Evolutionary conservation across 108 stramenopile species (phyloP), one percentile per base, ranked within the genome.

Genomic region (Nannochloropsis gaditana): DNA sequence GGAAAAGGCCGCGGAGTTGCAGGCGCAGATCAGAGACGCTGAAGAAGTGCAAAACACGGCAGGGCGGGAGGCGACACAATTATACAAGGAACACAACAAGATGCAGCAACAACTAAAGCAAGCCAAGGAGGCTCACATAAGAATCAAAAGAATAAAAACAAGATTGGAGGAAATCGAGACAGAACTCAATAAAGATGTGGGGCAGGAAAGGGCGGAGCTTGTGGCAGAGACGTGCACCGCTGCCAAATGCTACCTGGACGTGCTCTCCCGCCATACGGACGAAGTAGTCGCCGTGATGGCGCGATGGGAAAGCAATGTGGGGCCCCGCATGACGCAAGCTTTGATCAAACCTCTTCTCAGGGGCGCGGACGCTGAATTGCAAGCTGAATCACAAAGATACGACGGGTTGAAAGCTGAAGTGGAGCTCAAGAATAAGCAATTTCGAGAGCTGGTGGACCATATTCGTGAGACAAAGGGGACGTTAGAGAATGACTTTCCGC

Each of bases 1-100:
- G 19, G 84, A 85, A 21, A 83, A 80, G 41, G 90, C 88, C n/a
- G 84, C 86, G 11, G 42, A 83, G 44, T 87, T 92, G 43, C 80
- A 89, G 9, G 92, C 93, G 11, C 88, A 84, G 42, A 81, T 92
- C 15, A 87, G 90, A 44, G 84, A 86, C 44, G 81, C 80, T 21
- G 44, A 90, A 43, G 84, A 80, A 1, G 88, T 92, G 50, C 21
- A 73, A n/a, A 73, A 73, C 6, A 73, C 59, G 59, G 59, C 59
- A 73, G 59, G 59, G 59, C 15, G 59, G 59, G 59, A 73, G 59
- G 59, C 59, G 59, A 73, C 59, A 19, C 11, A 81, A 31, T 42
- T 81, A 31, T 19, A 87, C n/a, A 84, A 87, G 87, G 84, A 84
- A 44, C 41, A 31, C 9, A 11, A 80, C 21, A 31, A 87, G 86